A percentile compares a stretch with the other conserved stretches of the same genome.
phyloP scores from a whole-genome alignment of 345 rosid species.

The Dovyalis caffra region DNA sequence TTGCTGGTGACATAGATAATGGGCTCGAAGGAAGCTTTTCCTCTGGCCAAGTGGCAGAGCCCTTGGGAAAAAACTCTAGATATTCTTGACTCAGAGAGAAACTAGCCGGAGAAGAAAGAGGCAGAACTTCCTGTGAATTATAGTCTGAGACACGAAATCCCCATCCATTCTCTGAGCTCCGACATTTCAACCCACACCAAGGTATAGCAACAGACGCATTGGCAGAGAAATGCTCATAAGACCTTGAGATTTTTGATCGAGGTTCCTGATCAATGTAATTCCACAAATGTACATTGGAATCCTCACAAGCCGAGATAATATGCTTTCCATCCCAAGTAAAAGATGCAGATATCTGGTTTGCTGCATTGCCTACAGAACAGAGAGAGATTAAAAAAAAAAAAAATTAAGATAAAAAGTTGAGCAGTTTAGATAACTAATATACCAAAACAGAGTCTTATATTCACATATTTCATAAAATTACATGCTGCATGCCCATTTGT shows the following conservation, averaged over 20 bases:
- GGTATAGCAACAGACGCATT: slow-evolving; percentile 66
- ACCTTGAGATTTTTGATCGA: slow-evolving; percentile 37
- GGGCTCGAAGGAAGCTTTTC: slow-evolving; percentile 69
- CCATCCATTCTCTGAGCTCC: slow-evolving; percentile 26
- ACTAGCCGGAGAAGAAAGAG: slow-evolving; percentile 45
- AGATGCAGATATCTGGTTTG: slow-evolving; percentile 56
- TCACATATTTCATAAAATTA: background rate
- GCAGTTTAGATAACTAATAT: background rate
- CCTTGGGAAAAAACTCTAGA: slow-evolving; percentile 71
- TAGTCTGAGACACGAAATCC: slow-evolving; percentile 19
- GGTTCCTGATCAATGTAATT: slow-evolving; percentile 47
- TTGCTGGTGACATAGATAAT: slow-evolving; percentile 34
- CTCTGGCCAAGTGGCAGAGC: slow-evolving; percentile 96
- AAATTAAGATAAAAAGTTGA: background rate
- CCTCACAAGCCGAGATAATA: slow-evolving; percentile 60
- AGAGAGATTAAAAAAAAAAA: background rate
- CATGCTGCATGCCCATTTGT: background rate
- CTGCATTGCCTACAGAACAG: slow-evolving; percentile 50
- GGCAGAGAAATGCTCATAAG: slow-evolving; percentile 65
- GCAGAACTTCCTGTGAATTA: slow-evolving; percentile 29
- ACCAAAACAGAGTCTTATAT: background rate
- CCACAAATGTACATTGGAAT: slow-evolving; percentile 70
- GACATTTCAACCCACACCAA: slow-evolving; percentile 51
- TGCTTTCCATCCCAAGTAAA: slow-evolving; percentile 77
- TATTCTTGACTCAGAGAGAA: slow-evolving; percentile 63